Evolutionary conservation across 1,139 yeast genomes (phyloP), one percentile per base, ranked within the genome.

Genomic region (Nakaseomyces nivariensis): DNA sequence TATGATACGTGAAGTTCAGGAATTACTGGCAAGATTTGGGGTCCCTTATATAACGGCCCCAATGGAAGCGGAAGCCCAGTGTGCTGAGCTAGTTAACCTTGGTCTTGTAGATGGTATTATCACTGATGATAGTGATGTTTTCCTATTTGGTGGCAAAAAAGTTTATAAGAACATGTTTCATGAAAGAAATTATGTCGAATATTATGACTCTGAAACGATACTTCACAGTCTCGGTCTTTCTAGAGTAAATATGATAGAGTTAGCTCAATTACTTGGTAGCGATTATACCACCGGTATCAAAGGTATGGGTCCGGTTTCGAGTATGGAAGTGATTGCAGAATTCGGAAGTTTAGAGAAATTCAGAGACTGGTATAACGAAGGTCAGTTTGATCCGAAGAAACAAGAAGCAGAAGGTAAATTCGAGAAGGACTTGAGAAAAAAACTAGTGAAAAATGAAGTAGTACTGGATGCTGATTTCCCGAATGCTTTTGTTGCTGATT

Each of bases 41-140:
- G 85, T 92, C 9, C 98, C 98, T 0, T 92, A 79, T 58, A 77
- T 92, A 6, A 87, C 96, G 0, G 97, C 97, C 0, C 97, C 97
- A 0, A 88, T 87, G 88, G 98, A 92, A 67, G 98, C 98, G 1
- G 98, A 92, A 70, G 97, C 97, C 0, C 98, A 92, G 62, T 92
- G 98, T 68, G 97, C 96, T 0, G 87, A 82, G 56, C 69, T 92
- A 9, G 67, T 79, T 47, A 67, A 68, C 27, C 66, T 88, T 17
- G 78, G 78, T 0, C 72, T 92, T 26, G 97, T 92, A 1, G 98
- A 94, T 66, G 99, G 98, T 0, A 85, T 92, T 24, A 83, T 94
- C 22, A 94, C 98, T 0, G 99, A 94, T 66, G 99, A 94, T 72
- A 87, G 96, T 58, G 99, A 94, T 75, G 89, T 96, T 49, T 92